A percentile compares a stretch with the other conserved stretches of the same genome.
Evolutionary conservation across 331 rosid genomes (phyloP).

Genomic region (Quercus tomentella): DNA sequence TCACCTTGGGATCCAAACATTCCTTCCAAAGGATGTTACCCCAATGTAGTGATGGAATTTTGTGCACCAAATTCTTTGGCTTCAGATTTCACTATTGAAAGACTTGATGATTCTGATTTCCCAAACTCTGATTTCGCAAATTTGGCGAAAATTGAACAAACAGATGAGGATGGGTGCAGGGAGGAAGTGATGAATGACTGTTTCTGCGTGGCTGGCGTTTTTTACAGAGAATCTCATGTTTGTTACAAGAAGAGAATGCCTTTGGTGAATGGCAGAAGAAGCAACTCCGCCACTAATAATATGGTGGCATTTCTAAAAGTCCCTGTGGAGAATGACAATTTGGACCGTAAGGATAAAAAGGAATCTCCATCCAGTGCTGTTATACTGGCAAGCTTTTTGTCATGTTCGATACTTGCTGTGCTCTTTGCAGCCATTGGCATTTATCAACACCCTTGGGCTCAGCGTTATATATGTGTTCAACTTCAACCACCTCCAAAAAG

Average conservation of each 20-base stretch:
- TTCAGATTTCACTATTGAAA: not conserved
- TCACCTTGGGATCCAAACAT: conserved; percentile 13
- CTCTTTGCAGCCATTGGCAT: conserved; percentile 11
- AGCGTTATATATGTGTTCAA: not conserved
- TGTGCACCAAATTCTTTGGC: conserved; percentile 20
- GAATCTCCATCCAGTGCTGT: conserved; percentile 3
- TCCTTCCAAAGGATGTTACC: conserved; percentile 35
- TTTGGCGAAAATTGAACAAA: not conserved
- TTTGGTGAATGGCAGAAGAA: conserved; percentile 14
- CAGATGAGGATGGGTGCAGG: conserved; percentile 11
- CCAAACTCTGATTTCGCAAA: not conserved
- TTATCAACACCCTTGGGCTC: conserved; percentile 23
- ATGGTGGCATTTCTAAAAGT: conserved; percentile 22
- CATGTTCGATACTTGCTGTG: conserved; percentile 24
- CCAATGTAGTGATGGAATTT: conserved; percentile 13
- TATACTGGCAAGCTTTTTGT: conserved; percentile 14
- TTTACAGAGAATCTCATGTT: rapidly evolving
- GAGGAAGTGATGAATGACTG: conserved; percentile 24
- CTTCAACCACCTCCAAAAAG: conserved; percentile 12
- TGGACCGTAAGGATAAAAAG: not conserved
- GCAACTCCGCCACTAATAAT: conserved; percentile 6
- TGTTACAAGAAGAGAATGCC: conserved; percentile 34
- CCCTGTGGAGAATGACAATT: not conserved
- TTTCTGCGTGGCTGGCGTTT: conserved; percentile 25
- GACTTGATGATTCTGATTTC: conserved; percentile 6